Evolutionary conservation across 2,329 filamentous ascomycete species (phyloP), one percentile per base, ranked within the genome.

Genomic region (Whalleya microplaca): DNA sequence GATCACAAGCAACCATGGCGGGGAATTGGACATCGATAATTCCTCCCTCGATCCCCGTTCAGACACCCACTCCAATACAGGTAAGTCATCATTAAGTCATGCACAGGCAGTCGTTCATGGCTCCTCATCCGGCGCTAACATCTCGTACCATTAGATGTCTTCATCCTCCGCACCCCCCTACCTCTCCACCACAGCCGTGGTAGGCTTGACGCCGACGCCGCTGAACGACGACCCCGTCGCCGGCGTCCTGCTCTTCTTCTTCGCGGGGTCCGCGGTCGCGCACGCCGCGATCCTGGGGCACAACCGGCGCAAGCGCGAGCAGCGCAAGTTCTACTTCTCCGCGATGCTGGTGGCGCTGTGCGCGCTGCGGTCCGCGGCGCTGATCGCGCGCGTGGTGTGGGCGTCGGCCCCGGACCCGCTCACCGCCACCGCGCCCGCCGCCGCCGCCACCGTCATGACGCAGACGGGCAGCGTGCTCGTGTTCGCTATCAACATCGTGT

Each of bases 401-500:
- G 78, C 80, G 21, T 73, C 72, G 41, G 63, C 73, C 32, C 76
- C 78, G 0, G 23, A n/a, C n/a, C 23, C 23, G 23, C 23, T n/a
- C 61, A 44, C 51, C 71, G 76, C 64, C 56, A 74, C 49, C 64
- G 70, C 53, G 63, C 85, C n/a, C 53, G 78, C 76, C 66, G 80
- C 86, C 57, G 85, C 87, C 7, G 84, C 89, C 2, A 79, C 80
- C 62, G 83, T 95, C 67, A 86, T 95, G 65, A 84, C 91, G 55
- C 84, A 86, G 44, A 87, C 89, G 0, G 91, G 91, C 42, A 85
- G 92, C 16, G 71, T 96, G 32, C 73, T 96, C 7, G 76, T 96
- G 21, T 94, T 90, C 72, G 75, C 94, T 66, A 77, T 92, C 73
- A 95, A 96, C 74, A 75, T 96, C 42, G 76, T 95, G 66, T 90